Conservation (phyloP, 129 eudicot species). For the Flaveria robusta region DNA sequence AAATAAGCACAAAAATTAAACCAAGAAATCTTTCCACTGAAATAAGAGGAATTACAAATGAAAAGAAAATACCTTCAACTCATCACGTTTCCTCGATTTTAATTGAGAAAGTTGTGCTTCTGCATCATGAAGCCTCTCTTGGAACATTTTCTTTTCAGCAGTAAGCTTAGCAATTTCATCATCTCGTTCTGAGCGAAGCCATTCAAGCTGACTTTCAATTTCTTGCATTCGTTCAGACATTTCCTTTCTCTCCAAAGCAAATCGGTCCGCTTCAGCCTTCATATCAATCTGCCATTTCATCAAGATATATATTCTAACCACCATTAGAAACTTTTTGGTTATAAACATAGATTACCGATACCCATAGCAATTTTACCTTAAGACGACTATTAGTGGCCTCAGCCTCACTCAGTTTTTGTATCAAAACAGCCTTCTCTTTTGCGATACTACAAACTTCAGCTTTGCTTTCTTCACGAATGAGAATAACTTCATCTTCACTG, state of each 20-base stretch:
- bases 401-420: constrained; percentile 71
- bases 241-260: constrained; percentile 86
- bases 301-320: constrained; percentile 14
- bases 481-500: constrained; percentile 84
- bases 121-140: constrained; percentile 94
- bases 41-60: not conserved
- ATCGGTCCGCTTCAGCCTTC: constrained; percentile 85
- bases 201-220: constrained; percentile 86
- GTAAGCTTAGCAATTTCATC: constrained; percentile 73
- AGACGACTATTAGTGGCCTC: constrained; percentile 84
- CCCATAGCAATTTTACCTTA: constrained; percentile 54
- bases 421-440: constrained; percentile 70
- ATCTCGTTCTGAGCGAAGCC: constrained; percentile 89
- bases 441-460: constrained; percentile 56
- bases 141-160: constrained; percentile 74
- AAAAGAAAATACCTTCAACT: constrained; percentile 67
- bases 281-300: constrained; percentile 68
- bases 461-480: constrained; percentile 80
- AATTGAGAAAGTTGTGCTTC: constrained; percentile 92
- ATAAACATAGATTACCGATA: constrained; percentile 11
- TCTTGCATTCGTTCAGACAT: constrained; percentile 79
- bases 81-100: constrained; percentile 94
- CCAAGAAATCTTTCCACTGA: not conserved
- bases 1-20: not conserved
- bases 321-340: constrained; percentile 2